Percentiles rank a stretch among this genome's conserved stretches.
Evolutionary conservation across 192 early-diverging fungal species (phyloP).

Genomic region (Coemansia sp.): DNA sequence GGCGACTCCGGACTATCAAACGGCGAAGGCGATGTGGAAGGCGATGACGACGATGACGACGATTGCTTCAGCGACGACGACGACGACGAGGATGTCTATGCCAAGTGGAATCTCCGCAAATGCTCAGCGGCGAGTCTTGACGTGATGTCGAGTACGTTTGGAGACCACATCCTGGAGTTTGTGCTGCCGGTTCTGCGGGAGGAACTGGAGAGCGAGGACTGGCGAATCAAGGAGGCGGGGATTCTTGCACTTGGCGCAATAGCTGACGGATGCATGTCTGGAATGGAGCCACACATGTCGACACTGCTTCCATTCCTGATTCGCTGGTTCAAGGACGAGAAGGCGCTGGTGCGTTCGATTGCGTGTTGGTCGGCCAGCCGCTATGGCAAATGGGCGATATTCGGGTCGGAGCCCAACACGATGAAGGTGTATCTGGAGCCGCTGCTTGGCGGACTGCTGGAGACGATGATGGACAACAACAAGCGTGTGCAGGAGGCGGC

Average conservation of each 20-base stretch:
- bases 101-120: conserved; percentile 98
- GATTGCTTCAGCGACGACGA: conserved; percentile 88
- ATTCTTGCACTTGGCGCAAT: conserved; percentile 97
- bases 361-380: conserved; percentile 98
- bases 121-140: conserved; percentile 97
- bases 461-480: conserved; percentile 90
- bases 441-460: conserved; percentile 71
- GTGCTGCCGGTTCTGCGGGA: conserved; percentile 86
- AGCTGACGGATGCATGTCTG: conserved; percentile 91
- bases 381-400: conserved; percentile 81
- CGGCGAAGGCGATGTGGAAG: conserved; percentile 33
- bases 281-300: conserved; percentile 88
- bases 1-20: conserved; percentile 25
- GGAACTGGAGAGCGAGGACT: conserved; percentile 80
- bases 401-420: conserved; percentile 59
- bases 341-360: conserved; percentile 93
- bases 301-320: conserved; percentile 86
- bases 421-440: conserved; percentile 81
- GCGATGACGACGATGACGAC: conserved; percentile 75
- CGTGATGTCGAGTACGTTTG: conserved; percentile 87
- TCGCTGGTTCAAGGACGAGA: conserved; percentile 74
- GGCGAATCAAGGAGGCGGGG: conserved; percentile 91
- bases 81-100: conserved; percentile 73
- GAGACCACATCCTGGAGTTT: conserved; percentile 77
- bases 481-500: conserved; percentile 98